Percentiles rank a stretch among this genome's conserved stretches.
Evolutionary conservation across 768 basidiomycete genomes (phyloP).

Genomic region (Tricholoma saponaceum): DNA sequence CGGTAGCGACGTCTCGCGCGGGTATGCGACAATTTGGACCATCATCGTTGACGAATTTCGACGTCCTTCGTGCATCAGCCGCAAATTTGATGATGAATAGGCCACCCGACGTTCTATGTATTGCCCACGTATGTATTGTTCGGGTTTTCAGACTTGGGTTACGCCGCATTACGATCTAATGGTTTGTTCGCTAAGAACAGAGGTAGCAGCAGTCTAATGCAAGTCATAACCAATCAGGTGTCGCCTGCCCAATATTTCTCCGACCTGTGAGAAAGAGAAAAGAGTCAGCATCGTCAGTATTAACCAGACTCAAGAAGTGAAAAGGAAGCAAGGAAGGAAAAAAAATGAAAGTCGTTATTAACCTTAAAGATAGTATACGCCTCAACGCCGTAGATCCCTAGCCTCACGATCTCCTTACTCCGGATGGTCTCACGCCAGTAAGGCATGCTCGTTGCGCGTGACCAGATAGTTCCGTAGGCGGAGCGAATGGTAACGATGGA

Average conservation of each 20-base stretch:
- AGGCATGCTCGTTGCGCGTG: constrained; percentile 48
- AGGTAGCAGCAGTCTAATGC: constrained; percentile 30
- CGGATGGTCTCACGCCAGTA: constrained; percentile 60
- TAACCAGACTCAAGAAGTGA: not conserved
- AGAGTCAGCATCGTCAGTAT: not conserved
- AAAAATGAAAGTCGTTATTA: constrained; percentile 14
- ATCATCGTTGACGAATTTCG: too few relatives aligned
- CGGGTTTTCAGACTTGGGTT: not conserved
- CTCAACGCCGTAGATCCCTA: constrained; percentile 76
- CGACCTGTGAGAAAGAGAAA: constrained; percentile 48
- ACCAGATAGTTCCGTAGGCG: constrained; percentile 65
- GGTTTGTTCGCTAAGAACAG: not conserved
- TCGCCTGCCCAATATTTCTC: constrained; percentile 83
- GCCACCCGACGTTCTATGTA: not conserved
- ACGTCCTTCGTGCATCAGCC: too few relatives aligned
- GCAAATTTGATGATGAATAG: too few relatives aligned
- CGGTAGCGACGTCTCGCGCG: too few relatives aligned
- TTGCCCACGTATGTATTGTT: not conserved
- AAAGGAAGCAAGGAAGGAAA: not conserved
- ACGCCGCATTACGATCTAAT: not conserved
- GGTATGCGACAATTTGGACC: too few relatives aligned
- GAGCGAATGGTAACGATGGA: constrained; percentile 46
- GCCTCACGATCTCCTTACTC: constrained; percentile 63
- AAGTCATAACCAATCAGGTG: constrained; percentile 76
- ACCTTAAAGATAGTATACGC: constrained; percentile 91